Base-by-base conservation (phyloP, 1,284 basidiomycete species). In the Pseudozyma sp. region DNA sequence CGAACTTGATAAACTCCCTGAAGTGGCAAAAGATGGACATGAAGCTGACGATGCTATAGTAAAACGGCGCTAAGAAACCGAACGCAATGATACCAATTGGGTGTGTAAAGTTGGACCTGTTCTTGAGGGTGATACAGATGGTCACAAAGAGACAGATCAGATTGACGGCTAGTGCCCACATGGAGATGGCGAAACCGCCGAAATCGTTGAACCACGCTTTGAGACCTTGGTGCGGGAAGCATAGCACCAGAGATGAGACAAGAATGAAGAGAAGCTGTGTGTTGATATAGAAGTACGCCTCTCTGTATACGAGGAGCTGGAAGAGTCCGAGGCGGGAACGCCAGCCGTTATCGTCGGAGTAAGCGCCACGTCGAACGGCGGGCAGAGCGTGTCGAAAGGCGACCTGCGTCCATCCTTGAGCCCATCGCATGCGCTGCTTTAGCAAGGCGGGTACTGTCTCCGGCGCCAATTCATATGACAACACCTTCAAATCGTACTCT, bases 341-440 rank as follows among this genome's bases (percentile, higher is more conserved):
- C 57, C 58, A 60, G 16, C 70, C 70, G 50, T 70, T 76, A 56
- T 69, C 67, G 49, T 76, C 70, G 8, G 77, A 69, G 42, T 81
- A 75, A 12, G 80, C 80, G 12, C 79, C 77, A 45, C 76, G 56
- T 13, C 68, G 56, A 1, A 79, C 53, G 0, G 77, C 63, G 9
- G 80, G 77, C 0, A 74, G 50, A 18, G 73, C 66, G 44, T 83
- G 81, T 42, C 80, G 61, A 49, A 80, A 67, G 14, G 77, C 70
- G 8, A 83, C 80, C 47, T 82, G 81, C 2, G 77, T 79, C 81
- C 81, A 83, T 0, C 80, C 81, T 40, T 82, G 80, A 1, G 80
- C 67, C 81, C 81, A 83, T 42, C 80, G 69, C 59, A 81, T 57
- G 2, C 81, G 69, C 61, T 83, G 81, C 47, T 79, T 80, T n/a